Evolutionary conservation across 176 grass and related monocot species (phyloP), one percentile per base, ranked within the genome.

Genomic region (Ensete glaucum): DNA sequence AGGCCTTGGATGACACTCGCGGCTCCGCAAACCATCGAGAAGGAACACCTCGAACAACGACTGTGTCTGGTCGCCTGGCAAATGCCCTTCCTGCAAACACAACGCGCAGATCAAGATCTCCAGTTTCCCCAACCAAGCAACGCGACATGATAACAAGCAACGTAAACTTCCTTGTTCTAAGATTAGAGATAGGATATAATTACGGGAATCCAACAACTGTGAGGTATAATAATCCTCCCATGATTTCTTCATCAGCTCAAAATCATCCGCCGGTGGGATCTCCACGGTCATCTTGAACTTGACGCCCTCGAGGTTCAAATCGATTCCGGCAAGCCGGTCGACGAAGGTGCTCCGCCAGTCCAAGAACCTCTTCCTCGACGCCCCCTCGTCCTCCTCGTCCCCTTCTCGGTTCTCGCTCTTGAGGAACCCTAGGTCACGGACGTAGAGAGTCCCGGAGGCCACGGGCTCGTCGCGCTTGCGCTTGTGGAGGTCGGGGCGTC

Each of bases 1-100:
- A 97, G 8, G 94, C 83, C 54, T 93, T 97, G 1, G 90, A 91
- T 7, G 94, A 88, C 62, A 97, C 54, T 62, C 85, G 85, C 9
- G 88, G 92, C 86, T 97, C 94, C 0, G 94, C 94, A 48, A 97
- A 85, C 94, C 94, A 97, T 76, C 94, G 83, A 13, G 90, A 97
- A 13, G 94, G 94, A 82, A 97, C 79, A 15, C 94, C 94, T 16
- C 79, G 65, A 62, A 97, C 75, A 67, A 93, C 57, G 81, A 97
- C 83, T 0, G 94, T 93, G 73, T 97, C 86, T 5, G 90, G 87
- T 23, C 84, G 79, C 81, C 79, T 85, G 0, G 76, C 85, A 73
- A 77, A 80, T 53, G 83, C 87, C 79, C 83, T 93, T 77, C 94
- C 94, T 97, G 84, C 64, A 77, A 76, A 85, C 77, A 53, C 19